Percentiles rank a stretch among this genome's conserved stretches.
Conservation (phyloP, 2,329 filamentous ascomycete species). For the Xylariaceae sp. region DNA sequence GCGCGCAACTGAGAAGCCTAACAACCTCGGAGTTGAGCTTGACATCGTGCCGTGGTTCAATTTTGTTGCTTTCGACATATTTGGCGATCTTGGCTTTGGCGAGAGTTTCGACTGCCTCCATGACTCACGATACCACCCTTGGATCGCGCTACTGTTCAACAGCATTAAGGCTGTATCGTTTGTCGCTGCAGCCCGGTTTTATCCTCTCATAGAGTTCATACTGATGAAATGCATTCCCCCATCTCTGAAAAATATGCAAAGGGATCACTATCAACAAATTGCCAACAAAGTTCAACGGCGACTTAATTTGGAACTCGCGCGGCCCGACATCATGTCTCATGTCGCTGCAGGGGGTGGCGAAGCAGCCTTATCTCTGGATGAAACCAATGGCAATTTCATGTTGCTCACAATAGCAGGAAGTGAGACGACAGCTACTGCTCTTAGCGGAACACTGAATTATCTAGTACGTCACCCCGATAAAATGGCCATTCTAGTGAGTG, state of each 20-base stretch:
- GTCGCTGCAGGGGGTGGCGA: constrained; percentile 29
- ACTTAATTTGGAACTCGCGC: constrained; percentile 36
- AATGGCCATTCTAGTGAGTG: constrained; percentile 7
- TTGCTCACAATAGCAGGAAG: constrained; percentile 40
- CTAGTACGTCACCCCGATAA: constrained; percentile 30
- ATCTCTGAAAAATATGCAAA: constrained; percentile 31
- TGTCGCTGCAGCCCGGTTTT: constrained; percentile 32
- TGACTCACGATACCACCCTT: constrained; percentile 37
- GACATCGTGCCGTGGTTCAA: constrained; percentile 36
- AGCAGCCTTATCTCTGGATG: constrained; percentile 27
- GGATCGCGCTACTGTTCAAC: constrained; percentile 38
- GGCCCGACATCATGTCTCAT: constrained; percentile 42
- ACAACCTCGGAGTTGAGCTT: constrained; percentile 2
- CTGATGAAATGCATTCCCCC: constrained; percentile 30
- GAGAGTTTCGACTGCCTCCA: constrained; percentile 42
- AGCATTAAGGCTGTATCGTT: constrained; percentile 35
- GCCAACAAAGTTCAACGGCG: constrained; percentile 40
- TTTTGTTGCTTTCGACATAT: constrained; percentile 48
- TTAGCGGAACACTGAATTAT: constrained; percentile 34
- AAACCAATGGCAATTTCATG: constrained; percentile 44
- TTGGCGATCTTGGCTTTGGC: constrained; percentile 45
- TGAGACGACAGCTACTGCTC: constrained; percentile 39
- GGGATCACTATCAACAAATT: constrained; percentile 34
- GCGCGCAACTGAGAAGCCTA: not conserved
- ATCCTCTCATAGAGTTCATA: constrained; percentile 30